phyloP scores from a whole-genome alignment of 495 filamentous ascomycete species.

The Platismatia glauca region DNA sequence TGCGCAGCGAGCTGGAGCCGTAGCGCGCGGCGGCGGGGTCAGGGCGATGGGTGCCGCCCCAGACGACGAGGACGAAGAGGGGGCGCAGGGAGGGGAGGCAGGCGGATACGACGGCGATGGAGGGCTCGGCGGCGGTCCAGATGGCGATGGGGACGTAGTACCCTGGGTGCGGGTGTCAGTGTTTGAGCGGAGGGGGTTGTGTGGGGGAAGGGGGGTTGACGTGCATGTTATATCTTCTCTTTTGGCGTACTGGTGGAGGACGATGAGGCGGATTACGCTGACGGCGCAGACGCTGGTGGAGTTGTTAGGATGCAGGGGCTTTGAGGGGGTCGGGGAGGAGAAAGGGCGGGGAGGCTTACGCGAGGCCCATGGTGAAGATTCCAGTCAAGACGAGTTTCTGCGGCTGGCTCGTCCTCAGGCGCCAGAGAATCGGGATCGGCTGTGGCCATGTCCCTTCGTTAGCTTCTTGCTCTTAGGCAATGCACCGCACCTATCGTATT shows the following conservation, averaged over 20 bases:
- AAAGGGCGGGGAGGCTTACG: slow-evolving; percentile 2
- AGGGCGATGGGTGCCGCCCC: slow-evolving; percentile 6
- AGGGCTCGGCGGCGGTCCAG: slow-evolving; percentile 23
- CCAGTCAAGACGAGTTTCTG: slow-evolving; percentile 19
- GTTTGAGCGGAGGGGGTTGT: not conserved
- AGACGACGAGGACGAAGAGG: slow-evolving; percentile 16
- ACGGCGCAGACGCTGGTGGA: slow-evolving; percentile 18
- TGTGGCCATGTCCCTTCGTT: not conserved
- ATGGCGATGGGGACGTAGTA: slow-evolving; percentile 23
- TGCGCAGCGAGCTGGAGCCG: not conserved
- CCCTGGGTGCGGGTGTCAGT: not conserved
- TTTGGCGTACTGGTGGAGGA: slow-evolving; percentile 10
- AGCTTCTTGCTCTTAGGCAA: not conserved
- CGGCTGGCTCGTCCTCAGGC: slow-evolving; percentile 11
- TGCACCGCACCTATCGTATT: not conserved
- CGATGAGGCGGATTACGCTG: slow-evolving; percentile 13
- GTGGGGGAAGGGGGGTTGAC: not conserved
- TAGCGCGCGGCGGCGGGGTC: slow-evolving; percentile 2
- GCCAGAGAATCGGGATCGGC: slow-evolving; percentile 21
- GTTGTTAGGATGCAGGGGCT: not conserved
- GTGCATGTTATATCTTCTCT: not conserved
- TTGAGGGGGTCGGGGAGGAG: not conserved
- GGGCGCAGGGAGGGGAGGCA: slow-evolving; percentile 24
- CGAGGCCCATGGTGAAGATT: slow-evolving; percentile 8
- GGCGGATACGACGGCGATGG: slow-evolving; percentile 20